Percentiles rank a stretch among this genome's conserved stretches.
Evolutionary conservation across 2,329 filamentous ascomycete genomes (phyloP).

Genomic region (Aaosphaeria pasadenensis): DNA sequence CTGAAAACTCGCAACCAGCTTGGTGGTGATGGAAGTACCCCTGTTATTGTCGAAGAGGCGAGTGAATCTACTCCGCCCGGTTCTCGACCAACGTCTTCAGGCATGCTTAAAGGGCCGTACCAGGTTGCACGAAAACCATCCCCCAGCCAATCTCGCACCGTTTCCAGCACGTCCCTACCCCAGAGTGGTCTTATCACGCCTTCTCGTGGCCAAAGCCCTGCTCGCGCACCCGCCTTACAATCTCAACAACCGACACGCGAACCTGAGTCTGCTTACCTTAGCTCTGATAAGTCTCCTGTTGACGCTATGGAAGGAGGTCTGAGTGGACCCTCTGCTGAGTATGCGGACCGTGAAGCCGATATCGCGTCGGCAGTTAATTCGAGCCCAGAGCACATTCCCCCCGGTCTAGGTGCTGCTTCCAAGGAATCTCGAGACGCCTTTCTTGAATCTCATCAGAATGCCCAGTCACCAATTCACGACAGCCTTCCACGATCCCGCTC

Average conservation of each 20-base stretch:
- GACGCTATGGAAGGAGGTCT: slow-evolving; percentile 24
- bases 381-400: slow-evolving; percentile 16
- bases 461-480: slow-evolving; percentile 25
- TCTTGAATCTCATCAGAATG: slow-evolving; percentile 29
- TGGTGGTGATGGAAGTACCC: slow-evolving; percentile 43
- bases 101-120: slow-evolving; percentile 22
- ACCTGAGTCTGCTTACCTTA: slow-evolving; percentile 48
- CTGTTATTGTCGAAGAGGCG: slow-evolving; percentile 56
- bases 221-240: slow-evolving; percentile 55
- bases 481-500: slow-evolving; percentile 33
- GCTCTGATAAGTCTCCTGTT: slow-evolving; percentile 34
- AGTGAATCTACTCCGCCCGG: slow-evolving; percentile 33
- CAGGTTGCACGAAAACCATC: slow-evolving; percentile 35
- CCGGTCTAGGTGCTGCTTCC: slow-evolving; percentile 25
- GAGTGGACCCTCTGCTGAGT: slow-evolving; percentile 19
- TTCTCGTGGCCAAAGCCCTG: slow-evolving; percentile 58
- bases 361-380: slow-evolving; percentile 28
- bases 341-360: slow-evolving; percentile 35
- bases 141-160: slow-evolving; percentile 38
- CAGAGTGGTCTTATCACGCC: slow-evolving; percentile 59
- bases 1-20: slow-evolving; percentile 37
- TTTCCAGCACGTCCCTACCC: slow-evolving; percentile 35
- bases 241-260: slow-evolving; percentile 43
- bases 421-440: slow-evolving; percentile 34
- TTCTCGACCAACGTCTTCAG: slow-evolving; percentile 32